Base-by-base conservation (phyloP, 768 basidiomycete genomes). In the Phaeotremella skinneri region DNA sequence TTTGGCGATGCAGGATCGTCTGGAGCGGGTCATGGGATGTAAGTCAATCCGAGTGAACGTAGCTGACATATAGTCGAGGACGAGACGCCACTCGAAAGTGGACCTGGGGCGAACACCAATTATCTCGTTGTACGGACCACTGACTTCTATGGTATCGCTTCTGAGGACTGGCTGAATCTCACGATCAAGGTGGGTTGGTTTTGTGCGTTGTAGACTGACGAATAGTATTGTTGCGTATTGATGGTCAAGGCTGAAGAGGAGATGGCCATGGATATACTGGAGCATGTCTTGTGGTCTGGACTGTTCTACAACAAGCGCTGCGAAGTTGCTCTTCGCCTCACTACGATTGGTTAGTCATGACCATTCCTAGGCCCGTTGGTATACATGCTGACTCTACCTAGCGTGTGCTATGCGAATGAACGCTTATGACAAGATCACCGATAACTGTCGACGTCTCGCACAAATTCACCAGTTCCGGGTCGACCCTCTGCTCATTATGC, bases 81-180 rank as follows among this genome's bases (percentile, higher is more conserved):
- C 21, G 66, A 68, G 17, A 60, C 58, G 9, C 58, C 66, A 30
- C 34, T 47, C 32, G 56, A 66, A 32, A 26, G 42, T 25, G 53
- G 52, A 29, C 29, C 49, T 11, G 25, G 20, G 48, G 14, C 50
- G 45, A 43, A 80, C 47, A 71, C 49, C 47, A 71, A 42, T 76
- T 80, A 56, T 79, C 79, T 58, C 45, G 64, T 2, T 80, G 77
- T 20, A 81, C 61, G 79, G 26, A 82, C 88, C 1, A 82, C 85
- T 50, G 80, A 83, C 0, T 97, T 93, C 75, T 85, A 93, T 11
- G 89, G 89, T 0, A 80, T 94, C 32, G 81, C 81, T 2, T 90
- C 91, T 66, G 87, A 88, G 55, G 85, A 88, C 52, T 99, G 94
- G 94, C 73, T 94, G 49, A 80, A 81, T 16, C 69, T 97, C 39